phyloP scores from a whole-genome alignment of 306 rosid genomes.

The Cucurbita maxima region DNA sequence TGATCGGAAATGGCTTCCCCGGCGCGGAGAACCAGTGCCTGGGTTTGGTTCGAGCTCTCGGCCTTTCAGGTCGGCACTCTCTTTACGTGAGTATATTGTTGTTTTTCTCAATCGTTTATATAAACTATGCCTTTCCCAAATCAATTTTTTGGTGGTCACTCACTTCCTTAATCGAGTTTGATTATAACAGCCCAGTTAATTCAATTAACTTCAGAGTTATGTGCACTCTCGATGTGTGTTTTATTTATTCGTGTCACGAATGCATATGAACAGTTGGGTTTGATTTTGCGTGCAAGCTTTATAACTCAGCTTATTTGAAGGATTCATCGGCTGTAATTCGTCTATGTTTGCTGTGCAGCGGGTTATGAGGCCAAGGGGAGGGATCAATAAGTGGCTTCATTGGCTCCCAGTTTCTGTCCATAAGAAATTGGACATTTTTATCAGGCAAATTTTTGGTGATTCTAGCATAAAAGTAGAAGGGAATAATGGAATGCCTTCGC shows the following conservation, averaged over 20 bases:
- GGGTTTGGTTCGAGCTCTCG: constrained; percentile 79
- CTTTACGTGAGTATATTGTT: constrained; percentile 36
- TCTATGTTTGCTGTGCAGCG: constrained; percentile 28
- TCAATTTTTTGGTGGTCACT: neutral
- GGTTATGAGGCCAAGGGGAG: constrained; percentile 72
- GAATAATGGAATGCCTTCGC: constrained; percentile 12
- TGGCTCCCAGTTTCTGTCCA: constrained; percentile 85
- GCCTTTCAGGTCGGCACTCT: constrained; percentile 42
- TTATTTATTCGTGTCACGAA: neutral
- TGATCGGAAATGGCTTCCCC: constrained; percentile 75
- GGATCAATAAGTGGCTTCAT: constrained; percentile 62
- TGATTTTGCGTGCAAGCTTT: neutral
- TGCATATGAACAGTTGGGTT: neutral
- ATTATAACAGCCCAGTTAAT: neutral
- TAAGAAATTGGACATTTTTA: constrained; percentile 24
- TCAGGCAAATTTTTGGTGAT: constrained; percentile 20
- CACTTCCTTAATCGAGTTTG: neutral
- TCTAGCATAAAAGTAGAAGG: constrained; percentile 13
- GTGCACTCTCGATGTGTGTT: neutral
- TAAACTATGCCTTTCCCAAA: neutral
- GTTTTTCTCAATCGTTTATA: neutral
- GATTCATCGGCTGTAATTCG: neutral
- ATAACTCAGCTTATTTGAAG: neutral
- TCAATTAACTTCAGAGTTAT: neutral
- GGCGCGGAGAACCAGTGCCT: constrained; percentile 85